Evolutionary conservation across 768 basidiomycete genomes (phyloP).

Genomic region (Rhodosporidiobolus odoratus): DNA sequence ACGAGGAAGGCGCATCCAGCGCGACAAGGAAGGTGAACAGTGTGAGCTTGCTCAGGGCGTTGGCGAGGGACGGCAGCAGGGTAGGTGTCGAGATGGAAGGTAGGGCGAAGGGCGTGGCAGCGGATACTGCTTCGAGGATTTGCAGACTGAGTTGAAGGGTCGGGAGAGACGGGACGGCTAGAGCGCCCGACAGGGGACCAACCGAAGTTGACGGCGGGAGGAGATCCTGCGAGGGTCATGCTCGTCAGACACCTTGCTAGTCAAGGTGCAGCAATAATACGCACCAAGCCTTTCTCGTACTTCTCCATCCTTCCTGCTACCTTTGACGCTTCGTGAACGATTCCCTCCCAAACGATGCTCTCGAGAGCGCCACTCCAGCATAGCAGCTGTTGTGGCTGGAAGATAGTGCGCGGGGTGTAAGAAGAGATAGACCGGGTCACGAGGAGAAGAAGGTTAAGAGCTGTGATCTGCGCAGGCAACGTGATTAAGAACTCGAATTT

Average conservation of each 20-base stretch:
- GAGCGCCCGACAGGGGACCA: not conserved
- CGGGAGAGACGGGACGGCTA: not conserved
- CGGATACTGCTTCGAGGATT: conserved; percentile 23
- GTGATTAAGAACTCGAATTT: too few species aligned
- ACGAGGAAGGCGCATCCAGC: not conserved
- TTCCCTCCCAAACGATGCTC: not conserved
- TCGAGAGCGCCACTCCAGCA: conserved; percentile 23
- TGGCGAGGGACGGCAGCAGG: not conserved
- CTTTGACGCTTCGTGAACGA: not conserved
- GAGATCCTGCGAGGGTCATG: conserved; percentile 18
- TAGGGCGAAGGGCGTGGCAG: conserved; percentile 4
- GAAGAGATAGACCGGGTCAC: conserved; percentile 2
- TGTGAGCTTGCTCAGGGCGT: conserved; percentile 8
- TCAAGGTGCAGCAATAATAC: not conserved
- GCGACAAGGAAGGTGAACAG: conserved; percentile 6
- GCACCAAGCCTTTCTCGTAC: conserved; percentile 16
- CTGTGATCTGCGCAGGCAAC: conserved; percentile 1
- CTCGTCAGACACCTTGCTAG: not conserved
- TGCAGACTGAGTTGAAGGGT: conserved; percentile 1
- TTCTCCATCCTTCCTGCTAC: not conserved
- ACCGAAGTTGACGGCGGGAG: conserved; percentile 2
- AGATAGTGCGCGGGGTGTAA: conserved; percentile 24
- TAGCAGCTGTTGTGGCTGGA: conserved; percentile 33
- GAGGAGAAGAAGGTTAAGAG: conserved; percentile 15
- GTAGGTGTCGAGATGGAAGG: not conserved